Percentiles rank a stretch among this genome's conserved stretches.
phyloP scores from a whole-genome alignment of 345 rosid genomes.

The Lumnitzera littorea region DNA sequence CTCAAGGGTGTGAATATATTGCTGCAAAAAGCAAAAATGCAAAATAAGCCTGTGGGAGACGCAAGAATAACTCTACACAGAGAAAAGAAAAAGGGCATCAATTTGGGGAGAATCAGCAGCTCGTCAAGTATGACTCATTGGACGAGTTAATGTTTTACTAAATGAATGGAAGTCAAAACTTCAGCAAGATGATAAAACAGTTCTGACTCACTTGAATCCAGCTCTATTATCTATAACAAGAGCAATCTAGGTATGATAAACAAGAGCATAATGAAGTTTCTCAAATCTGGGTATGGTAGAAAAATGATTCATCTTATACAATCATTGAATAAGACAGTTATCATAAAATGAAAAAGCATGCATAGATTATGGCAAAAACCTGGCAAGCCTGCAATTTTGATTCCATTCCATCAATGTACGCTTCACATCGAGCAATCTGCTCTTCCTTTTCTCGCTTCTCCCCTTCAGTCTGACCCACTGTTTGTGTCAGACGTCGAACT shows the following conservation, averaged over 20 bases:
- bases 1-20: conserved; percentile 71
- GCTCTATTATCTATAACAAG: too few species aligned
- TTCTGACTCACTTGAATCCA: too few species aligned
- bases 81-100: not conserved
- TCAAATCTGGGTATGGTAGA: too few species aligned
- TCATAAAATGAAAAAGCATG: not conserved
- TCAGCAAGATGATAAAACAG: too few species aligned
- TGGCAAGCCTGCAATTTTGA: conserved; percentile 80
- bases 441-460: conserved; percentile 94
- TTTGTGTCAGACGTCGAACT: conserved; percentile 71
- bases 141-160: too few species aligned
- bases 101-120: too few species aligned
- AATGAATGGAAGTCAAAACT: too few species aligned
- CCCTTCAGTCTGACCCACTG: conserved; percentile 88
- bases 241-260: too few species aligned
- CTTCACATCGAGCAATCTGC: conserved; percentile 87
- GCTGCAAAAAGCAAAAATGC: conserved; percentile 38
- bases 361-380: conserved; percentile 30
- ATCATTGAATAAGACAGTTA: too few species aligned
- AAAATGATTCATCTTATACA: too few species aligned
- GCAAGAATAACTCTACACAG: not conserved
- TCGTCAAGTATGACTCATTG: too few species aligned
- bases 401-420: conserved; percentile 91
- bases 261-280: too few species aligned
- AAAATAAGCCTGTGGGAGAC: not conserved